These are phyloP conservation scores for Pichia gijzeniarum DNA, from an alignment of 805 yeast species.

Conservation along the genomic window DNA sequence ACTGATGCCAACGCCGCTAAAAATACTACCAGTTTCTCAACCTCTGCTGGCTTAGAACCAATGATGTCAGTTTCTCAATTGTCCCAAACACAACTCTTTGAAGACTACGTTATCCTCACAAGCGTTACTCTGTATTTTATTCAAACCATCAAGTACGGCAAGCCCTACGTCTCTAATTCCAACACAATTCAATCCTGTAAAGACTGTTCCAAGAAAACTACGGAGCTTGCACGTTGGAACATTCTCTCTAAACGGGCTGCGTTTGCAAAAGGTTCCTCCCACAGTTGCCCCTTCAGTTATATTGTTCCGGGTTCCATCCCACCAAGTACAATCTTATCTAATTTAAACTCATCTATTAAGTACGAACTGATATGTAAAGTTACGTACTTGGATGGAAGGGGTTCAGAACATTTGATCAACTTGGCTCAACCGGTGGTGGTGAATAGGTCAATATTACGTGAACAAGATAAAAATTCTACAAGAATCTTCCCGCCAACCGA, in stretches of 20 bases:
- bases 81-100: constrained; percentile 15
- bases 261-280: constrained; percentile 57
- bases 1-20: too few species aligned
- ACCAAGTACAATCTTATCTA: constrained; percentile 64
- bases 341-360: constrained; percentile 45
- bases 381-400: constrained; percentile 33
- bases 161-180: constrained; percentile 59
- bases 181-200: constrained; percentile 45
- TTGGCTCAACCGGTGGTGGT: constrained; percentile 61
- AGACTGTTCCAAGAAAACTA: constrained; percentile 48
- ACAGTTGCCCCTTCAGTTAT: constrained; percentile 89
- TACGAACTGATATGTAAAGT: constrained; percentile 71
- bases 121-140: constrained; percentile 58
- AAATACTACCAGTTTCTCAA: too few species aligned
- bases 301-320: constrained; percentile 84
- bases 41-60: constrained; percentile 12
- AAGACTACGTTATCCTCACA: constrained; percentile 43
- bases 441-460: constrained; percentile 69
- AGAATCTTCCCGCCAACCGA: constrained; percentile 96
- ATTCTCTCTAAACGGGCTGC: constrained; percentile 53
- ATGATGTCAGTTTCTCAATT: constrained; percentile 22
- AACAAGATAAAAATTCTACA: constrained; percentile 78
- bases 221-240: constrained; percentile 83
- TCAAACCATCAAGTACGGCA: constrained; percentile 63
- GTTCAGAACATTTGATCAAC: constrained; percentile 32